These are phyloP conservation scores for Penicillium sp. DNA, from an alignment of 2,329 filamentous ascomycete genomes.

Conservation along the genomic window DNA sequence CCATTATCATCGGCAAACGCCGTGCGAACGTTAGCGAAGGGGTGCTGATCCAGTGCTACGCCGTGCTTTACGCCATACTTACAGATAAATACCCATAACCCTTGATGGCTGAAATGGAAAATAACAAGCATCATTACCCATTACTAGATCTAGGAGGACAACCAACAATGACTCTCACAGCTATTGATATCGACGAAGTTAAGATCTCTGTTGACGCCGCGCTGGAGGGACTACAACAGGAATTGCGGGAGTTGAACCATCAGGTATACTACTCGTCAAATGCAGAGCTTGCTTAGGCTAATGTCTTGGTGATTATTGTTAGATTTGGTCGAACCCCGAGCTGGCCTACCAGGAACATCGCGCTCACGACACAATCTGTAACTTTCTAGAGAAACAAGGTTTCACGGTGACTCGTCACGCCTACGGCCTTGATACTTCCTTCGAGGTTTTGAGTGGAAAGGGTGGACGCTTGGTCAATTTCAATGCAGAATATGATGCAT, in stretches of 20 bases:
- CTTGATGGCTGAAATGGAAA: neutral
- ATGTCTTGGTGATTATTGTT: neutral
- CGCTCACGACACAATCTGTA: slow-evolving; percentile 53
- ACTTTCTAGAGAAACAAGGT: slow-evolving; percentile 46
- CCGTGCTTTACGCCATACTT: neutral
- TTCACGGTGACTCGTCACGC: slow-evolving; percentile 51
- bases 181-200: slow-evolving; percentile 19
- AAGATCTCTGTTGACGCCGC: slow-evolving; percentile 23
- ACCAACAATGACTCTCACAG: slow-evolving; percentile 18
- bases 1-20: slow-evolving; percentile 1
- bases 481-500: slow-evolving; percentile 47
- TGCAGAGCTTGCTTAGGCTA: neutral
- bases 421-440: slow-evolving; percentile 54
- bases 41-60: neutral
- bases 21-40: neutral
- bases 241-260: slow-evolving; percentile 28
- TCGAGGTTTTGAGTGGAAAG: slow-evolving; percentile 48
- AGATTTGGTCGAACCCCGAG: slow-evolving; percentile 54
- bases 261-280: slow-evolving; percentile 16
- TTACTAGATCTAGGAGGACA: neutral
- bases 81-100: neutral
- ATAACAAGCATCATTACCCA: neutral
- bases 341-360: slow-evolving; percentile 52
- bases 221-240: slow-evolving; percentile 17
- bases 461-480: slow-evolving; percentile 40